Base-by-base conservation (phyloP, 2,329 filamentous ascomycete genomes). In the Alternaria consortialis region DNA sequence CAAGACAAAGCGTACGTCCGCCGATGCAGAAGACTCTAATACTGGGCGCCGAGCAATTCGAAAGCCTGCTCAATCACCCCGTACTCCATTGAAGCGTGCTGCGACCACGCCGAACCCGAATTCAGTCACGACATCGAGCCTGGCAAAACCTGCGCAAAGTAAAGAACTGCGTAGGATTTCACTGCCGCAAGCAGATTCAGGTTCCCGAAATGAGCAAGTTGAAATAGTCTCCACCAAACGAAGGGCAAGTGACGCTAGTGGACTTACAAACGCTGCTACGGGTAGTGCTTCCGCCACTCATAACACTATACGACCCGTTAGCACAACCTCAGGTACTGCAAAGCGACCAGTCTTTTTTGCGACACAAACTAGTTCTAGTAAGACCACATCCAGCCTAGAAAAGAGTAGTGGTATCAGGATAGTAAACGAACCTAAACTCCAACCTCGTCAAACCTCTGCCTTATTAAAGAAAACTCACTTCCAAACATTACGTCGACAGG, bases 361-460 rank as follows among this genome's bases (percentile, higher is more conserved):
- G 23, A 36, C 42, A 4, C 40, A 37, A 31, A 12, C 43, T 15
- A 42, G 20, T 42, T 47, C 55, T 15, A 50, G 32, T n/a, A 58
- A 43, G 12, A 57, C 42, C 15, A 58, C 47, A 39, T 31, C 53
- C 5, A 47, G 7, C 8, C 44, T 37, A 52, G 47, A 58, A 54
- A 17, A 37, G 17, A 42, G 58, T 44, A 46, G 37, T 23, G 60
- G 63, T 4, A 77, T 77, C 43, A 73, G 55, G 12, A 61, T 77
- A 5, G 58, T 74, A 29, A 74, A 78, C 37, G 9, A 74, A 37
- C 66, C 68, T 1, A 68, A 63, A 20, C 34, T 47, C 2, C 53
- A 56, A 5, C 40, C 34, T 3, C 67, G 54, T 40, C 67, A 65
- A 56, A 15, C 34, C 46, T 2, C 52, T 55, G 4, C 40, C 34